phyloP scores from a whole-genome alignment of 2,329 filamentous ascomycete species.

The Zasmidium citrigriseum region DNA sequence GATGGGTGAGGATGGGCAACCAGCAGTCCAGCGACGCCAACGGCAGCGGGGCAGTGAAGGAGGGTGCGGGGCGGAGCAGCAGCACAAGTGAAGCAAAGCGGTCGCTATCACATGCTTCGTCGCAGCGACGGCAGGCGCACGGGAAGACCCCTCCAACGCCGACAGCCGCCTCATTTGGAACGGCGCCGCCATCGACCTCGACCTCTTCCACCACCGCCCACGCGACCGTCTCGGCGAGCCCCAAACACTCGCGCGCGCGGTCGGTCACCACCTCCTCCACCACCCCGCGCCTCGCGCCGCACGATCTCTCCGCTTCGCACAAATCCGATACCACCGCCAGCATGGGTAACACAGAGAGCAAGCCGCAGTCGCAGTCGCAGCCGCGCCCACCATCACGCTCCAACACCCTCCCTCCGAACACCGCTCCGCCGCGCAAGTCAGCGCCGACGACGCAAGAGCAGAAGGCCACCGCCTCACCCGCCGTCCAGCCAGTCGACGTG shows the following conservation, averaged over 20 bases:
- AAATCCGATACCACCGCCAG: constrained; percentile 13
- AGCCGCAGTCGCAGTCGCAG: constrained; percentile 5
- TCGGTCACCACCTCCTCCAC: constrained; percentile 31
- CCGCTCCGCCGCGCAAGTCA: constrained; percentile 17
- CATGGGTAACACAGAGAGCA: constrained; percentile 30
- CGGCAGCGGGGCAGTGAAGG: background rate
- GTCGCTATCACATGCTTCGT: background rate
- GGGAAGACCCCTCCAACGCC: constrained; percentile 2
- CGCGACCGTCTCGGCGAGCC: constrained; percentile 18
- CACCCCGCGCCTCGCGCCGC: constrained; percentile 15
- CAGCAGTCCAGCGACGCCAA: constrained; percentile 40
- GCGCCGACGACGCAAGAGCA: constrained; percentile 12
- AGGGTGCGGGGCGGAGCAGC: background rate
- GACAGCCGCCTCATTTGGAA: constrained; percentile 10
- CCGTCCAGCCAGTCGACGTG: constrained; percentile 42
- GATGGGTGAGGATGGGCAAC: constrained; percentile 45
- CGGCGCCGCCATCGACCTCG: constrained; percentile 17
- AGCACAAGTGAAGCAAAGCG: background rate
- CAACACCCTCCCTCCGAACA: constrained; percentile 24
- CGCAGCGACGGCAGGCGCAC: background rate
- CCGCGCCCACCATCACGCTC: constrained; percentile 24
- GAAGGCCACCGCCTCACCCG: constrained; percentile 29
- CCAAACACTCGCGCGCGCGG: constrained; percentile 28
- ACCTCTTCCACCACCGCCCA: constrained; percentile 23
- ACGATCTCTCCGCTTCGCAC: constrained; percentile 18